phyloP scores from a whole-genome alignment of 2,329 filamentous ascomycete species.

The Talaromyces sp. region DNA sequence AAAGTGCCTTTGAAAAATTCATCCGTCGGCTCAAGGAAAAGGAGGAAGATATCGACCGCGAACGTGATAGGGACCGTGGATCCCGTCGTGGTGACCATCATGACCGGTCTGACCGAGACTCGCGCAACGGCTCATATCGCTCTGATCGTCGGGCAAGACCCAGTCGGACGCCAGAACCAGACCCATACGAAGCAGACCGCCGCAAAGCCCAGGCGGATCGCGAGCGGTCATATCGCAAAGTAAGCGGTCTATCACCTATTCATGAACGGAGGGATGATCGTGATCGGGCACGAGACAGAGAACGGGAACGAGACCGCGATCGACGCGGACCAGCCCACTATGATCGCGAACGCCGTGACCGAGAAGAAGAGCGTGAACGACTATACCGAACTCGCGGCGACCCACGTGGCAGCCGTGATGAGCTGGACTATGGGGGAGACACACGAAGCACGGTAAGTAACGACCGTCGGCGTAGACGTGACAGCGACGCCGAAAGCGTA shows the following conservation, averaged over 20 bases:
- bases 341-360: conserved; percentile 78
- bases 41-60: conserved; percentile 70
- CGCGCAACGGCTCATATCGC: conserved; percentile 11
- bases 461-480: conserved; percentile 70
- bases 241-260: conserved; percentile 56
- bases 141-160: conserved; percentile 45
- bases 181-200: conserved; percentile 92
- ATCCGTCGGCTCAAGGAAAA: conserved; percentile 87
- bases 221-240: conserved; percentile 87
- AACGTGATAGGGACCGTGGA: conserved; percentile 50
- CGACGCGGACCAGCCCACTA: conserved; percentile 46
- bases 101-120: conserved; percentile 11
- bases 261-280: conserved; percentile 35
- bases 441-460: conserved; percentile 52
- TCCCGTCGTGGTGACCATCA: conserved; percentile 40
- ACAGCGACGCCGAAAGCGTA: conserved; percentile 65
- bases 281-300: conserved; percentile 32
- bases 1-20: conserved; percentile 83
- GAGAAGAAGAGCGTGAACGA: conserved; percentile 85
- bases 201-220: conserved; percentile 90
- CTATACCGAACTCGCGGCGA: conserved; percentile 78
- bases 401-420: conserved; percentile 73
- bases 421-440: conserved; percentile 84
- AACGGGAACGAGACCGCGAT: conserved; percentile 34
- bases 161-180: conserved; percentile 84